Evolutionary conservation across 495 filamentous ascomycete species (phyloP), one percentile per base, ranked within the genome.

Genomic region (Aspergillus bertholletiae): DNA sequence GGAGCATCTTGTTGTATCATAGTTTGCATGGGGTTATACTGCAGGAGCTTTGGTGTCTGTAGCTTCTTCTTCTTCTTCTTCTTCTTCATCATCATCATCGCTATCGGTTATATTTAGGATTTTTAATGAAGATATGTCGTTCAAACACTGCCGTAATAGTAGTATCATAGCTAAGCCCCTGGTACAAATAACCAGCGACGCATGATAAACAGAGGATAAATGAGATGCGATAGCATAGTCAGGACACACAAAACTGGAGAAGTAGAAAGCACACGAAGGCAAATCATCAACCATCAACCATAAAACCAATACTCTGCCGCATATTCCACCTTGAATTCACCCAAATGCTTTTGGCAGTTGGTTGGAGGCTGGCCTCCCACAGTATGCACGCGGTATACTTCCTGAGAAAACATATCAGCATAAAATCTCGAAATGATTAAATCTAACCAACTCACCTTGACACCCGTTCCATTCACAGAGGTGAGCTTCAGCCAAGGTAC

Each of bases 261-360:
- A n/a, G n/a, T n/a, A n/a, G n/a, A n/a, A n/a, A n/a, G n/a, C n/a
- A n/a, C n/a, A n/a, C n/a, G n/a, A n/a, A n/a, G n/a, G n/a, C n/a
- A n/a, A n/a, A n/a, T n/a, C n/a, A n/a, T n/a, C n/a, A n/a, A n/a
- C 41, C 26, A 53, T 43, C 68, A 46, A 72, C 28, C 70, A 61
- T 83, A 89, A 52, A 90, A 83, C 84, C 83, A 89, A 66, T 92
- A 92, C 64, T 82, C 80, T 0, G 88, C 81, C 0, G 85, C 71
- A 67, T 90, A 92, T 11, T 81, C 76, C 5, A 89, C 77, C 60
- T 76, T 64, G 26, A 78, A 63, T 0, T 71, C 73, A 1, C 57
- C 63, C 1, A 67, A 39, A 35, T 71, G 65, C 5, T 69, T 68
- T 26, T 63, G 57, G 52, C 75, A 79, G 12, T 77, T 84, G n/a